Conservation (phyloP, 2,329 filamentous ascomycete species). For the Phaeosphaeria sp. region DNA sequence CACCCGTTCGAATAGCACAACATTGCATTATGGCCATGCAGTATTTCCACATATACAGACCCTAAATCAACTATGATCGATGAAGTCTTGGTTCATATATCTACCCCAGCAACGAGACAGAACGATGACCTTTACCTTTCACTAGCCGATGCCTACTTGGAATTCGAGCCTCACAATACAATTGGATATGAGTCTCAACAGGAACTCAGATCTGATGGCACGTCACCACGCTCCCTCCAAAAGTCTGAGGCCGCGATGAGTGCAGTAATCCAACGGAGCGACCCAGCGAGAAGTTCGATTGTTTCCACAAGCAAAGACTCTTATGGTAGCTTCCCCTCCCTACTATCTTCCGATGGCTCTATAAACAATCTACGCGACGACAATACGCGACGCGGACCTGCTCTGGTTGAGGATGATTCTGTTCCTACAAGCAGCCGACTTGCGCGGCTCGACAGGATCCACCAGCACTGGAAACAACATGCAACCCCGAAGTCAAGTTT, state of each 20-base stretch:
- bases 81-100: constrained; percentile 55
- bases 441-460: constrained; percentile 33
- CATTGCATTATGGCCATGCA: constrained; percentile 14
- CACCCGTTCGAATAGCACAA: constrained; percentile 1
- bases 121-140: constrained; percentile 52
- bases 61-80: constrained; percentile 34
- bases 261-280: neutral
- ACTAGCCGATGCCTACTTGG: constrained; percentile 50
- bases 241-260: neutral
- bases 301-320: constrained; percentile 33
- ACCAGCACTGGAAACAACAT: constrained; percentile 29
- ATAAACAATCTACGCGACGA: neutral
- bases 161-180: constrained; percentile 35
- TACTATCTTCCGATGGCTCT: constrained; percentile 18
- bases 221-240: neutral
- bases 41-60: constrained; percentile 2
- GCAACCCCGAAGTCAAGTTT: constrained; percentile 14
- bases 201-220: neutral
- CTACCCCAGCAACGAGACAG: constrained; percentile 49
- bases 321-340: constrained; percentile 44
- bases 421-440: constrained; percentile 27
- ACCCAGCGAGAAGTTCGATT: constrained; percentile 5
- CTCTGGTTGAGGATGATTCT: constrained; percentile 8
- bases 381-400: neutral
- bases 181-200: neutral